phyloP scores from a whole-genome alignment of 1,139 yeast genomes.

The Taiozyma sp. region DNA sequence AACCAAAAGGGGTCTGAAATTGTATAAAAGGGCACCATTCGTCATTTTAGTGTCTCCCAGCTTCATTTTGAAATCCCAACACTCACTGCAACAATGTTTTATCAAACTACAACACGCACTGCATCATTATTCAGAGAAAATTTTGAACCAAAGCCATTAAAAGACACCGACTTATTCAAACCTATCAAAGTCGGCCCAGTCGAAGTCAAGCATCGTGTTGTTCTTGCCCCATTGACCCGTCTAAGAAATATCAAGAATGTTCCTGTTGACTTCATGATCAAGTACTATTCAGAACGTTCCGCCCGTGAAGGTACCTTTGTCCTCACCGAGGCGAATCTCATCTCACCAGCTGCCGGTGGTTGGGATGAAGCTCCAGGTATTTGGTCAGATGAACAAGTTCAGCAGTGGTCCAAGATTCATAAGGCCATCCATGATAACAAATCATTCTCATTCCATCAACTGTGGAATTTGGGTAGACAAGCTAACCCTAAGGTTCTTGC shows the following conservation, averaged over 20 bases:
- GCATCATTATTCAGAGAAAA: slow-evolving; percentile 5
- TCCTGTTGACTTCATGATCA: slow-evolving; percentile 34
- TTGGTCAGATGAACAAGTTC: slow-evolving; percentile 36
- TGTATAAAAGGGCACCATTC: not conserved
- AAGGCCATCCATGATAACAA: slow-evolving; percentile 33
- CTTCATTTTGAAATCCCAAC: no score
- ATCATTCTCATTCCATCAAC: slow-evolving; percentile 32
- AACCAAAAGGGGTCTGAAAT: not conserved
- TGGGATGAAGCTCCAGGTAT: slow-evolving; percentile 43
- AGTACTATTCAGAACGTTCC: slow-evolving; percentile 53
- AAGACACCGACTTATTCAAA: slow-evolving; percentile 36
- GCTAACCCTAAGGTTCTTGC: slow-evolving; percentile 25
- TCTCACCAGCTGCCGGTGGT: slow-evolving; percentile 32
- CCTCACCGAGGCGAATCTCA: slow-evolving; percentile 40
- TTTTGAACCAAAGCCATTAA: slow-evolving; percentile 7
- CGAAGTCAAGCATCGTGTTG: slow-evolving; percentile 35
- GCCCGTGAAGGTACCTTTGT: slow-evolving; percentile 44
- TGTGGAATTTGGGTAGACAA: slow-evolving; percentile 39
- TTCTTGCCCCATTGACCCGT: slow-evolving; percentile 47
- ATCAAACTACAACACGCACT: no score
- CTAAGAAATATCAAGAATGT: slow-evolving; percentile 35
- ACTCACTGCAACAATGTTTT: no score
- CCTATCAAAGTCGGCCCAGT: slow-evolving; percentile 41
- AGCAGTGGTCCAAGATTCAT: slow-evolving; percentile 32
- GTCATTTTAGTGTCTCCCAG: not conserved